Conservation (phyloP, 225 moss, liverwort and hornwort genomes). For the Pseudoscleropodium purum region DNA sequence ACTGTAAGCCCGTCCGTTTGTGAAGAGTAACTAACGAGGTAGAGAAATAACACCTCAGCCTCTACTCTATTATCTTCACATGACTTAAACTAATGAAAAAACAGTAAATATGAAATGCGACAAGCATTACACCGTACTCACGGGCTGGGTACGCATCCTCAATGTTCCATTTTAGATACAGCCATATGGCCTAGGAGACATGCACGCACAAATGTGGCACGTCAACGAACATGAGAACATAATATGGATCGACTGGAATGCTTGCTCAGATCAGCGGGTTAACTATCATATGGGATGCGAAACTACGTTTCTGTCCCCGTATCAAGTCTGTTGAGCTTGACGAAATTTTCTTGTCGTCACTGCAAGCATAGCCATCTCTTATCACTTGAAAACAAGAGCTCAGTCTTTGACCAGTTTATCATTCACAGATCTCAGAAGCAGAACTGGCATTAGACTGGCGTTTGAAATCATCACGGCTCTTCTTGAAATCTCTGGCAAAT, state of each 20-base stretch:
- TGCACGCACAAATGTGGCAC: not conserved
- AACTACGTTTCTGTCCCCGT: not conserved
- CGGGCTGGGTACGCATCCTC: not conserved
- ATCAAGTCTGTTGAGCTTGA: slow-evolving; percentile 22
- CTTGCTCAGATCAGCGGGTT: slow-evolving; percentile 11
- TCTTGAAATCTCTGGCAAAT: not conserved
- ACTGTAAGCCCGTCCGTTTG: not conserved
- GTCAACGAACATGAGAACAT: not conserved
- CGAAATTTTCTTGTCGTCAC: slow-evolving; percentile 7
- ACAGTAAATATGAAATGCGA: not conserved
- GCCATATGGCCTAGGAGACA: not conserved
- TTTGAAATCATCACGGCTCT: not conserved
- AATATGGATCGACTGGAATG: not conserved
- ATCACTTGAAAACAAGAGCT: not conserved
- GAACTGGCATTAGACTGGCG: slow-evolving; percentile 3
- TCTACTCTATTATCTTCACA: slow-evolving; percentile 22
- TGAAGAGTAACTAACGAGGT: slow-evolving; percentile 21
- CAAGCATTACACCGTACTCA: not conserved
- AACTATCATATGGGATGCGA: slow-evolving; percentile 13
- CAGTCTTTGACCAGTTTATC: slow-evolving; percentile 2
- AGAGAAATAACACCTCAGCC: slow-evolving; percentile 1
- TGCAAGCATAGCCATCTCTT: not conserved
- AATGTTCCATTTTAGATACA: not conserved
- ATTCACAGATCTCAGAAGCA: slow-evolving; percentile 16
- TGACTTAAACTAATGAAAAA: not conserved